These are phyloP conservation scores for Biscutella laevigata DNA, from an alignment of 441 rosid genomes.

Conservation along the genomic window DNA sequence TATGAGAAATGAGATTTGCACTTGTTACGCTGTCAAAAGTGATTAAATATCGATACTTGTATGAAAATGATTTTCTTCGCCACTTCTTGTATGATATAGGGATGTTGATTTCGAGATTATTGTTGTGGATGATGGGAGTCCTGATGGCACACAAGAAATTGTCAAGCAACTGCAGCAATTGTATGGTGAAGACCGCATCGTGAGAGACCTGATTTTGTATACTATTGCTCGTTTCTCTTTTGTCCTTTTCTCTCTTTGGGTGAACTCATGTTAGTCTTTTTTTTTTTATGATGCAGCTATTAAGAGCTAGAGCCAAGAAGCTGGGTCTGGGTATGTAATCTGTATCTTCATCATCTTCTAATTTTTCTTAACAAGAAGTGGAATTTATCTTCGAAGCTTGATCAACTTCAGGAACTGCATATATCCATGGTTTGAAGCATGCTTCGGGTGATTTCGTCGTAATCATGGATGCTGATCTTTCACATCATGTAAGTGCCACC, in stretches of 20 bases:
- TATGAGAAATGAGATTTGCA: background rate
- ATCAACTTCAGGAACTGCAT: conserved; percentile 72
- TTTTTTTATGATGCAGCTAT: conserved; percentile 39
- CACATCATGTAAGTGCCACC: conserved; percentile 76
- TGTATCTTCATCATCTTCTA: background rate
- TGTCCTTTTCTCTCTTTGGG: conserved; percentile 1
- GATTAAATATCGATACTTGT: background rate
- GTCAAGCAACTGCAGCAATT: conserved; percentile 71
- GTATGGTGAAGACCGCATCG: conserved; percentile 78
- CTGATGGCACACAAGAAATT: conserved; percentile 89
- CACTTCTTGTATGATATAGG: conserved; percentile 29
- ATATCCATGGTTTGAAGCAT: conserved; percentile 82
- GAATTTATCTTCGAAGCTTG: conserved; percentile 10
- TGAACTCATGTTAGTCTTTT: conserved; percentile 2
- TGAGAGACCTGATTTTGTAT: conserved; percentile 26
- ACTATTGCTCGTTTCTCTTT: background rate
- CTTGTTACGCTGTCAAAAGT: background rate
- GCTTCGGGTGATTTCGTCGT: conserved; percentile 87
- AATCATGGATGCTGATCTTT: conserved; percentile 97
- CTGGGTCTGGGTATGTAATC: conserved; percentile 74
- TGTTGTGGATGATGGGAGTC: conserved; percentile 97
- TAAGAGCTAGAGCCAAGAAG: conserved; percentile 84
- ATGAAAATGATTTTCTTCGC: background rate
- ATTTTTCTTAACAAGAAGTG: background rate
- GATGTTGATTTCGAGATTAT: conserved; percentile 81